Evolutionary conservation across 176 grass and related monocot species (phyloP), one percentile per base, ranked within the genome.

Genomic region (Canna indica): DNA sequence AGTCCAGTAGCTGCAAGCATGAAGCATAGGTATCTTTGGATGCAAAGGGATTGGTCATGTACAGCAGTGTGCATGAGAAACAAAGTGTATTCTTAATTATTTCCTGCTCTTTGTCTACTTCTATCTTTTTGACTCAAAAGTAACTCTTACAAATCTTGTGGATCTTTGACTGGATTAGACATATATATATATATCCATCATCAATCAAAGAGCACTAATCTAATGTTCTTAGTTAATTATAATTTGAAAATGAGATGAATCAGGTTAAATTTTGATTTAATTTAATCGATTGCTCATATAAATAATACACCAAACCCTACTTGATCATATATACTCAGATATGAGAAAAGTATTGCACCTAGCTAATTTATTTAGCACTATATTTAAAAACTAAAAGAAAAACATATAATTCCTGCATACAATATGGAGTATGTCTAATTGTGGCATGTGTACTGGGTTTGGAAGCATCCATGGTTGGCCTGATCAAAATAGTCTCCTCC

Each of bases 81-180:
- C 5, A 41, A 65, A 65, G 63, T 24, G 22, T 25, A 29, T 66
- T 33, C 35, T 66, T 66, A 41, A 39, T 39, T 66, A 2, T 34
- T 66, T 5, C 41, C 41, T n/a, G 60, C 60, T 38, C 34, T 33
- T 33, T 66, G 35, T 66, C 35, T 25, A 14, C 63, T 66, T 38
- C 29, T 38, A 38, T 39, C 63, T 66, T 66, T 66, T 66, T 66
- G 63, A 66, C 63, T 66, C 63, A 13, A 38, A 66, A 38, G 63
- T 38, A 20, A 24, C 39, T 24, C 11, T 20, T 7, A 11, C 41
- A 44, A 44, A 44, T 2, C 22, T 66, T 18, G 26, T 11, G 4
- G 63, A 66, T 32, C 24, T 62, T 41, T 41, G 63, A 66, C 63
- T 66, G 22, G 63, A 66, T 62, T 62, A n/a, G 29, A 33, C 39